phyloP scores from a whole-genome alignment of 306 rosid genomes.

The Vigna hirtella region DNA sequence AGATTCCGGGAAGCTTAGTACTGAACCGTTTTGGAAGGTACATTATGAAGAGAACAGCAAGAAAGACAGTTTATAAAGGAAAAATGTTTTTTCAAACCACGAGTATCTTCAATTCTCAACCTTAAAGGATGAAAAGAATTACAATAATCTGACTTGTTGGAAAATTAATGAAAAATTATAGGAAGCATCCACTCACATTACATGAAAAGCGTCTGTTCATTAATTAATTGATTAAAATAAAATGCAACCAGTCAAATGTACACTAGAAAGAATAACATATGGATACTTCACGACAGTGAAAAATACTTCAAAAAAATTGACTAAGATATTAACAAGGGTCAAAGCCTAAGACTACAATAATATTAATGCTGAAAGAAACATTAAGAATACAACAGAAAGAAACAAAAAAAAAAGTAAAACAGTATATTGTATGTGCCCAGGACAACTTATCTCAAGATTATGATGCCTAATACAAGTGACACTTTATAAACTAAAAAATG shows the following conservation, averaged over 20 bases:
- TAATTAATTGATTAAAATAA: background rate
- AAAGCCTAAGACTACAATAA: background rate
- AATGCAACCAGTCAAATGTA: background rate
- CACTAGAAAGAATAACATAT: background rate
- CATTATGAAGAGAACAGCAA: background rate
- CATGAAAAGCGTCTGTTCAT: background rate
- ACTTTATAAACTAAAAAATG: background rate
- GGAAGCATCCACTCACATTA: background rate
- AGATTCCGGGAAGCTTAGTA: no score
- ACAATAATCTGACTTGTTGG: background rate
- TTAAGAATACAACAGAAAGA: background rate
- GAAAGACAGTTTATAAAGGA: background rate
- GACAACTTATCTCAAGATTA: background rate
- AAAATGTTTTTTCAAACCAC: background rate
- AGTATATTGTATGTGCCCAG: background rate
- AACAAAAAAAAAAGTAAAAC: background rate
- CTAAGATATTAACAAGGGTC: background rate
- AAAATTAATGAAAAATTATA: slow-evolving; percentile 1
- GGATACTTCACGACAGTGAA: background rate
- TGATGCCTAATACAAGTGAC: background rate
- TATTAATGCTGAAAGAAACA: background rate
- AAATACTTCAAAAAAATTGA: background rate
- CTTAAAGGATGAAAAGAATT: background rate
- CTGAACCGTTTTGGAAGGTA: no score
- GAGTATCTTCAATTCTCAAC: background rate